Evolutionary conservation across 192 early-diverging fungal species (phyloP).

Genomic region (Neocallimastix lanati): DNA sequence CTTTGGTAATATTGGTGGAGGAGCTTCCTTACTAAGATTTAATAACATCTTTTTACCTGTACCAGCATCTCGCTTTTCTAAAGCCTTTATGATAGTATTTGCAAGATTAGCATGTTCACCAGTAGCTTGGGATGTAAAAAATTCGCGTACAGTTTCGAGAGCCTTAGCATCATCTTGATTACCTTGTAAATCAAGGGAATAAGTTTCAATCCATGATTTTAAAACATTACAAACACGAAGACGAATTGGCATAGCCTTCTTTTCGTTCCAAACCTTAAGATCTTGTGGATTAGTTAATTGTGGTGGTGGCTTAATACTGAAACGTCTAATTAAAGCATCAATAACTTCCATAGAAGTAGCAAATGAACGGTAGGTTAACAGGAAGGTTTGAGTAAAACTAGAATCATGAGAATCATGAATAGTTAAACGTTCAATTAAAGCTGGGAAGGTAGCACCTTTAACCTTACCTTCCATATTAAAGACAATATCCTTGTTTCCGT

Average conservation of each 20-base stretch:
- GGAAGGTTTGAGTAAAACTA: conserved; percentile 68
- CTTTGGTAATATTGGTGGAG: conserved; percentile 64
- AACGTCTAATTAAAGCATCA: conserved; percentile 53
- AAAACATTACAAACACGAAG: conserved; percentile 81
- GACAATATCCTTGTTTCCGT: conserved; percentile 47
- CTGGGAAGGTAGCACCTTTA: conserved; percentile 71
- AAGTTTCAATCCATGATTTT: conserved; percentile 90
- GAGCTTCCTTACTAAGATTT: conserved; percentile 39
- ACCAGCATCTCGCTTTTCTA: conserved; percentile 4
- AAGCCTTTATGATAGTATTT: background rate
- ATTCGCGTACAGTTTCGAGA: conserved; percentile 20
- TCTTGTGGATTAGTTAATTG: conserved; percentile 37
- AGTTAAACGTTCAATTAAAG: conserved; percentile 74
- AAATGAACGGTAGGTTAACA: conserved; percentile 91
- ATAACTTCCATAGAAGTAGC: conserved; percentile 61
- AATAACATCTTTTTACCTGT: background rate
- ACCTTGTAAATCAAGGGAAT: conserved; percentile 60
- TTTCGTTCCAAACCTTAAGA: conserved; percentile 58
- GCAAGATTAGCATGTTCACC: background rate
- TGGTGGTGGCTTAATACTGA: conserved; percentile 50
- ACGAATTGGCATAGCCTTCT: conserved; percentile 76
- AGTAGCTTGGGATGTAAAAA: background rate
- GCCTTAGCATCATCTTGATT: conserved; percentile 37
- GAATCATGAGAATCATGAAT: conserved; percentile 67
- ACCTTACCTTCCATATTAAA: conserved; percentile 76